Conservation (phyloP, 2,329 filamentous ascomycete genomes). For the Ilyonectria destructans region DNA sequence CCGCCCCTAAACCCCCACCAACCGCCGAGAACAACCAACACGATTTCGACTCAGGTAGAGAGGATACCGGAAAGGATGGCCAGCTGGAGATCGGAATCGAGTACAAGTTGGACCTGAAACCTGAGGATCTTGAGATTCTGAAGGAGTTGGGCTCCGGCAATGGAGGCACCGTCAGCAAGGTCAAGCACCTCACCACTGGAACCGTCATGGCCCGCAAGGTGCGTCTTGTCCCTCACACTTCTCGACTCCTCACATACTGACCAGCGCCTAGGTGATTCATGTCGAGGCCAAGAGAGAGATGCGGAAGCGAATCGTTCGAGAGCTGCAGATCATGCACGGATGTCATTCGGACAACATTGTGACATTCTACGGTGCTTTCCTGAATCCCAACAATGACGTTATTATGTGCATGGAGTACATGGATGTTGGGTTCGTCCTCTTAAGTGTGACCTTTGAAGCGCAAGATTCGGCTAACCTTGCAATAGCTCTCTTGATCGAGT, state of each 20-base stretch:
- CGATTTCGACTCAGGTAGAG: constrained; percentile 74
- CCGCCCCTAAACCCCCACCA: constrained; percentile 80
- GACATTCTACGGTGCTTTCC: constrained; percentile 96
- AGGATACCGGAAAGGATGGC: constrained; percentile 68
- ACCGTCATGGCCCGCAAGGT: constrained; percentile 99
- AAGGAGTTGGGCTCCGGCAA: constrained; percentile 97
- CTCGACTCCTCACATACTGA: constrained; percentile 34
- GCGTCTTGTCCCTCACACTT: constrained; percentile 28
- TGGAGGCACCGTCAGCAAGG: constrained; percentile 98
- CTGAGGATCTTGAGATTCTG: constrained; percentile 92
- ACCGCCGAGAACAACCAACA: constrained; percentile 81
- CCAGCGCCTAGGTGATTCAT: constrained; percentile 83
- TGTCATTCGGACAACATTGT: constrained; percentile 98
- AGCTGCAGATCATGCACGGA: constrained; percentile 98
- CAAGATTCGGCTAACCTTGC: constrained; percentile 25
- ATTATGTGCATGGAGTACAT: constrained; percentile 99
- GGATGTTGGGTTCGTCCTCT: constrained; percentile 90
- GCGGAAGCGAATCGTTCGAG: constrained; percentile 95
- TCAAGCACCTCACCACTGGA: constrained; percentile 93
- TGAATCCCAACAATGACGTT: constrained; percentile 97
- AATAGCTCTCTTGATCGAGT: constrained; percentile 91
- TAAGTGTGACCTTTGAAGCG: too few relatives aligned
- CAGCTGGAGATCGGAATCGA: constrained; percentile 96
- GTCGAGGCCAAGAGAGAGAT: constrained; percentile 98
- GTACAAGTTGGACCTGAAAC: constrained; percentile 92